phyloP scores from a whole-genome alignment of 1,284 basidiomycete genomes.

The Blastosporella zonata region DNA sequence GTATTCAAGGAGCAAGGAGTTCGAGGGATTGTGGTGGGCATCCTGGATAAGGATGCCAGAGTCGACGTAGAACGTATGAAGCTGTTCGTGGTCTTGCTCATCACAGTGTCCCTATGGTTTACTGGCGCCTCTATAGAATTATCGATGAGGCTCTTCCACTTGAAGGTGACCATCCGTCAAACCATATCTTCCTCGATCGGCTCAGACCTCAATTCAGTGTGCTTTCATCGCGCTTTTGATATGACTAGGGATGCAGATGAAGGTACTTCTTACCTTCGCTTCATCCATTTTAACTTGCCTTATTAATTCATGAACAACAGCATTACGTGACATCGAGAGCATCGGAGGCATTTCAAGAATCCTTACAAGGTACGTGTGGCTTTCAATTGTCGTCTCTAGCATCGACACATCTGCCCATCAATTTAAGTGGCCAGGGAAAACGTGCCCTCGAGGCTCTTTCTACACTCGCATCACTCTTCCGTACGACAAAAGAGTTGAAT shows the following conservation, averaged over 20 bases:
- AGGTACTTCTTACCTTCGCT: conserved; percentile 35
- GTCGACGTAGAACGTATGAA: conserved; percentile 56
- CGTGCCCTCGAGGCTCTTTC: conserved; percentile 42
- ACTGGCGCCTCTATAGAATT: conserved; percentile 39
- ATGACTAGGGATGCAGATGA: conserved; percentile 57
- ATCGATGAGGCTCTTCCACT: conserved; percentile 57
- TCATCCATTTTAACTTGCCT: not conserved
- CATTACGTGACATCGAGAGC: conserved; percentile 47
- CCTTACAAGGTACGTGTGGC: conserved; percentile 58
- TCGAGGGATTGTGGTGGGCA: conserved; percentile 70
- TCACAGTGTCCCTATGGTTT: not conserved
- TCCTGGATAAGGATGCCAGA: conserved; percentile 54
- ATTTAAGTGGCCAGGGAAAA: conserved; percentile 51
- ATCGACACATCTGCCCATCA: not conserved
- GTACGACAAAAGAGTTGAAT: conserved; percentile 28
- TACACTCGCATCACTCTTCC: conserved; percentile 42
- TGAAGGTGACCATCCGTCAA: conserved; percentile 45
- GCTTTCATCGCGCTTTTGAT: conserved; percentile 83
- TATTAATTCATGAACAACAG: conserved; percentile 31
- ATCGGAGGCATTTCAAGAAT: conserved; percentile 70
- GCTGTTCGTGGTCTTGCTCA: conserved; percentile 32
- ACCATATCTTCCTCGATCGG: not conserved
- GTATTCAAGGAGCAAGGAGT: conserved; percentile 56
- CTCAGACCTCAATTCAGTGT: conserved; percentile 44
- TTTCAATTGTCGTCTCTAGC: not conserved